Percentiles rank a stretch among this genome's conserved stretches.
These are phyloP conservation scores for Thermothelomyces thermophilus DNA, from an alignment of 2,329 filamentous ascomycete species.

Conservation along the genomic window DNA sequence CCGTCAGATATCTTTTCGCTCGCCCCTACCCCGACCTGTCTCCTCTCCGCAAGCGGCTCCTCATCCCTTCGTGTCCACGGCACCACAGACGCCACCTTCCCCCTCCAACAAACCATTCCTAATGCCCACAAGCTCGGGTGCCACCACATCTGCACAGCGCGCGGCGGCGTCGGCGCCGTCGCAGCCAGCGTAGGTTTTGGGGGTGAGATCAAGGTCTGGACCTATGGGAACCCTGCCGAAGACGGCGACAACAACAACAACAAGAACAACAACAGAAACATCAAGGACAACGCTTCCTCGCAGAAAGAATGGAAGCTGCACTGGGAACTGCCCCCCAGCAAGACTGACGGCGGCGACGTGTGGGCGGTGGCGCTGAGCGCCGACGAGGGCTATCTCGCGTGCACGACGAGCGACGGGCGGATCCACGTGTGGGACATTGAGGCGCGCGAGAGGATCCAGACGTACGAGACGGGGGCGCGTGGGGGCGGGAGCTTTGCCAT, in stretches of 20 bases:
- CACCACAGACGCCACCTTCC: conserved; percentile 63
- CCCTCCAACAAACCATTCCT: conserved; percentile 71
- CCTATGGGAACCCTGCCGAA: conserved; percentile 32
- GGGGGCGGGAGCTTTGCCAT: conserved; percentile 65
- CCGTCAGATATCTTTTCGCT: conserved; percentile 78
- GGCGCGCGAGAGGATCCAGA: conserved; percentile 47
- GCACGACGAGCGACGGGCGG: conserved; percentile 78
- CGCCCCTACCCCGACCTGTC: conserved; percentile 63
- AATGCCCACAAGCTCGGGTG: conserved; percentile 82
- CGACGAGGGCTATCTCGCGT: conserved; percentile 78
- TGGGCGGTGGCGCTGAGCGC: conserved; percentile 86
- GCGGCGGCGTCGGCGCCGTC: conserved; percentile 53
- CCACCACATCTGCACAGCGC: conserved; percentile 74
- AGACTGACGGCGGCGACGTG: conserved; percentile 40
- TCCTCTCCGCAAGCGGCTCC: conserved; percentile 80
- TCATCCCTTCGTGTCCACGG: conserved; percentile 76
- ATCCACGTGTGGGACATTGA: conserved; percentile 81
- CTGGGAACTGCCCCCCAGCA: conserved; percentile 37
- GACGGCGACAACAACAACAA: background rate
- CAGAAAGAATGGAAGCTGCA: conserved; percentile 41
- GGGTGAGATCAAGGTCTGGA: conserved; percentile 83
- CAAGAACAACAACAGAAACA: conserved; percentile 35
- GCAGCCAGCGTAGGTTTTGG: conserved; percentile 84
- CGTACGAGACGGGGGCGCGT: conserved; percentile 67
- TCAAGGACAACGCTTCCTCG: conserved; percentile 24